These are phyloP conservation scores for Typha latifolia DNA, from an alignment of 176 grass and related monocot species.

Conservation along the genomic window DNA sequence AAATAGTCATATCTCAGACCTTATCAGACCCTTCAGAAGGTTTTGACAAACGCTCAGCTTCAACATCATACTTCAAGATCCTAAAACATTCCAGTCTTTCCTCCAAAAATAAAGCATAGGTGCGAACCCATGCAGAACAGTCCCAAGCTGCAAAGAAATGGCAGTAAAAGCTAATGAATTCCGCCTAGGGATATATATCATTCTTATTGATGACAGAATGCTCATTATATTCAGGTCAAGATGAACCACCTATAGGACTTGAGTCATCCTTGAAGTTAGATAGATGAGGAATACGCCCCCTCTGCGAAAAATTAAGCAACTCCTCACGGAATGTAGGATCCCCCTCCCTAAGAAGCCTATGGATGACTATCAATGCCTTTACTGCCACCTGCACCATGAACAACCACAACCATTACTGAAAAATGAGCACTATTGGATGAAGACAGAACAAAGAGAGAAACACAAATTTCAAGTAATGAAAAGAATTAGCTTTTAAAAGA, in stretches of 20 bases:
- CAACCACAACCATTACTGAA: neutral
- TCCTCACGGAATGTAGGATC: conserved; percentile 86
- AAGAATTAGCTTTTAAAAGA: too few relatives aligned
- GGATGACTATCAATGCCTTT: conserved; percentile 87
- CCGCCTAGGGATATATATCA: too few relatives aligned
- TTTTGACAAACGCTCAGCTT: conserved; percentile 70
- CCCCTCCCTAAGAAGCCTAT: conserved; percentile 85
- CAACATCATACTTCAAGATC: conserved; percentile 85
- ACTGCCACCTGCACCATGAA: conserved; percentile 63
- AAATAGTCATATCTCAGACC: conserved; percentile 29
- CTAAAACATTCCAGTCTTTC: conserved; percentile 96
- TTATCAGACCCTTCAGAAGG: conserved; percentile 73
- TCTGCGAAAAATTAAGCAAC: conserved; percentile 83
- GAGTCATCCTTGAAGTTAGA: conserved; percentile 98
- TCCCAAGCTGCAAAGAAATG: conserved; percentile 65
- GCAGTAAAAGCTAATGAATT: neutral
- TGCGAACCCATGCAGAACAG: conserved; percentile 85
- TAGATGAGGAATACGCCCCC: conserved; percentile 64
- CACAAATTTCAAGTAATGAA: neutral
- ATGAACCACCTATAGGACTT: conserved; percentile 57
- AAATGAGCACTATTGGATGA: neutral
- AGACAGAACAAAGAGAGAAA: neutral
- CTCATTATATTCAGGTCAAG: neutral
- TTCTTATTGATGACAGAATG: neutral
- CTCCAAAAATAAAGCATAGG: conserved; percentile 79